These are phyloP conservation scores for Trichoderma oligosporum DNA, from an alignment of 2,329 filamentous ascomycete species.

Conservation along the genomic window DNA sequence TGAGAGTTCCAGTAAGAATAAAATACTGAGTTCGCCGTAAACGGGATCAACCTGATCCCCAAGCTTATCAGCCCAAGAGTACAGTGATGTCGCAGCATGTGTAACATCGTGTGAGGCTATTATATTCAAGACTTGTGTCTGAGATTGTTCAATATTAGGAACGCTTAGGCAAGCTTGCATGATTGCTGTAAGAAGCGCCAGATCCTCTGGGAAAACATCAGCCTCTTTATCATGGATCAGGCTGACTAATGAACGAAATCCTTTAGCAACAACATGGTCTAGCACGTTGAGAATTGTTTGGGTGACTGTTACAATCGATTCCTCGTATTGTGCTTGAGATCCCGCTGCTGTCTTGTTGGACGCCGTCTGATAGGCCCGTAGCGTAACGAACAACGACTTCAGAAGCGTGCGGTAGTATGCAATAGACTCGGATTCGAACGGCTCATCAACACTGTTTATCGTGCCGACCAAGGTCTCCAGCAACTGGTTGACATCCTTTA, in stretches of 20 bases:
- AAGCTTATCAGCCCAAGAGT: constrained; percentile 88
- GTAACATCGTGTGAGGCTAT: constrained; percentile 68
- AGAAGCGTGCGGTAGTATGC: constrained; percentile 80
- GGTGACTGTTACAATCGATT: constrained; percentile 43
- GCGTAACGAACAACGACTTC: constrained; percentile 76
- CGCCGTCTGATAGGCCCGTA: constrained; percentile 59
- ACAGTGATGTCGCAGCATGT: constrained; percentile 79
- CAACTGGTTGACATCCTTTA: constrained; percentile 51
- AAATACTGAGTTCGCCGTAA: constrained; percentile 86
- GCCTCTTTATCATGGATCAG: constrained; percentile 74
- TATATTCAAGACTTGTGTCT: constrained; percentile 66
- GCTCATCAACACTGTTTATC: constrained; percentile 52
- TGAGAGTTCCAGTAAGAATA: constrained; percentile 85
- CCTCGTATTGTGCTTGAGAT: constrained; percentile 34
- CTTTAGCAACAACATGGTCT: constrained; percentile 72
- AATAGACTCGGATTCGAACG: constrained; percentile 50
- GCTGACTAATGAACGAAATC: constrained; percentile 76
- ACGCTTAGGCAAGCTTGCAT: constrained; percentile 79
- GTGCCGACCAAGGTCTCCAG: constrained; percentile 50
- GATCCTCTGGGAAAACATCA: constrained; percentile 65
- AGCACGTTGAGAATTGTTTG: constrained; percentile 74
- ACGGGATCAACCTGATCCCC: constrained; percentile 76
- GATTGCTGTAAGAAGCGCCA: constrained; percentile 82
- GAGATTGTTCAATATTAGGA: constrained; percentile 68
- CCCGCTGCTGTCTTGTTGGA: constrained; percentile 31